These are phyloP conservation scores for Dothideomycetidae sp. DNA, from an alignment of 2,329 filamentous ascomycete species.

Conservation along the genomic window DNA sequence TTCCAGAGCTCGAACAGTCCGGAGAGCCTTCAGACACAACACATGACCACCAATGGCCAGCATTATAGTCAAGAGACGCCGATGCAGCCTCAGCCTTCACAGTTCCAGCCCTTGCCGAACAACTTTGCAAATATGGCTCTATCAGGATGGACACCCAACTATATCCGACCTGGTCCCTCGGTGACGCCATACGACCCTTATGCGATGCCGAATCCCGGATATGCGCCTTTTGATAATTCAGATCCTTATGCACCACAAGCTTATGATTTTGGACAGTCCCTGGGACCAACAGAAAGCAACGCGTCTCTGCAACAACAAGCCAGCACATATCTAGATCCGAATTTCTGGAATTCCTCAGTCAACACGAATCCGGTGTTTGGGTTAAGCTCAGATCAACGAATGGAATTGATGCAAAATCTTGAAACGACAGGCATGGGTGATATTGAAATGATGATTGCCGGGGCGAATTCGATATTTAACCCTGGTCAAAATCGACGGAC, in stretches of 20 bases:
- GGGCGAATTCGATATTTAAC: conserved; percentile 5
- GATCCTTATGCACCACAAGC: background rate
- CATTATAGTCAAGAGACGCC: background rate
- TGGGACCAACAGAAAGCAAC: conserved; percentile 2
- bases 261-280: conserved; percentile 6
- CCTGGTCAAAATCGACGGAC: no score
- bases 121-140: conserved; percentile 11
- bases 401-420: conserved; percentile 24
- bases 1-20: conserved; percentile 9
- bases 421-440: conserved; percentile 26
- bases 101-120: conserved; percentile 12
- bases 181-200: conserved; percentile 11
- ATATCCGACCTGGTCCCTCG: conserved; percentile 8
- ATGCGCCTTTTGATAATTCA: background rate
- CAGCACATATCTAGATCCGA: conserved; percentile 6
- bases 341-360: conserved; percentile 9
- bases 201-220: conserved; percentile 10
- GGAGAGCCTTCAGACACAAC: conserved; percentile 1
- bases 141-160: conserved; percentile 7
- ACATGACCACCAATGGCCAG: conserved; percentile 3
- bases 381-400: conserved; percentile 22
- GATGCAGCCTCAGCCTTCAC: background rate
- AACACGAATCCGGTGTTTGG: conserved; percentile 16
- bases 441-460: conserved; percentile 24
- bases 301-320: conserved; percentile 3